phyloP scores from a whole-genome alignment of 306 rosid species.

The Castanopsis chinensis region DNA sequence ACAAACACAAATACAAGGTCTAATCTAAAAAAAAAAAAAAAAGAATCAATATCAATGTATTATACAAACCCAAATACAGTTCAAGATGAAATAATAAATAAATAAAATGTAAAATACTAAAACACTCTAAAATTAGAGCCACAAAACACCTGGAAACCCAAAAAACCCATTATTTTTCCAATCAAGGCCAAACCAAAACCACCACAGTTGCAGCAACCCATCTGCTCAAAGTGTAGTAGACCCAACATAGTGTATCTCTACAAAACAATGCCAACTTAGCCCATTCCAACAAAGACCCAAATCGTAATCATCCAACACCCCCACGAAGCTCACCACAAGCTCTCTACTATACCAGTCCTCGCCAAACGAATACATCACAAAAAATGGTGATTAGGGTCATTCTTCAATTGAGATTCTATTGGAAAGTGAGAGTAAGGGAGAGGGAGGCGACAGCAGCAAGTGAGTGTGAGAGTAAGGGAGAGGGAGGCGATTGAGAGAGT shows the following conservation, averaged over 20 bases:
- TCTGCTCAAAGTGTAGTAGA: constrained; percentile 56
- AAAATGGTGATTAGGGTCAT: too few species aligned
- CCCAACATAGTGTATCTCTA: constrained; percentile 78
- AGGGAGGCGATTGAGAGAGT: too few species aligned
- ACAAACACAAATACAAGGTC: too few species aligned
- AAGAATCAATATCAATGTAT: too few species aligned
- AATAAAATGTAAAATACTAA: constrained; percentile 14
- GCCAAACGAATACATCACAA: constrained; percentile 25
- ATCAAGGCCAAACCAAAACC: constrained; percentile 8
- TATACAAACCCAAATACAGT: too few species aligned
- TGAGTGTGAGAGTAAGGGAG: too few species aligned
- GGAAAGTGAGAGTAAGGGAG: too few species aligned
- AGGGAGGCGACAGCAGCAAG: too few species aligned
- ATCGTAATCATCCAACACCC: constrained; percentile 81
- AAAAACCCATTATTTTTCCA: too few species aligned
- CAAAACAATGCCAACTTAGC: constrained; percentile 48
- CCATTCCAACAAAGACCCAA: constrained; percentile 55
- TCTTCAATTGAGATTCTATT: too few species aligned
- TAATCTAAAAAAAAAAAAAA: too few species aligned
- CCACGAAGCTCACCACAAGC: constrained; percentile 82
- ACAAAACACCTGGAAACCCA: not conserved
- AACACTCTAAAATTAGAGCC: not conserved
- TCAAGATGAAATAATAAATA: too few species aligned
- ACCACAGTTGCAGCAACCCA: constrained; percentile 17
- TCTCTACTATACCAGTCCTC: constrained; percentile 85